Evolutionary conservation across 1,284 basidiomycete genomes (phyloP), one percentile per base, ranked within the genome.

Genomic region (Marasmius fiardii): DNA sequence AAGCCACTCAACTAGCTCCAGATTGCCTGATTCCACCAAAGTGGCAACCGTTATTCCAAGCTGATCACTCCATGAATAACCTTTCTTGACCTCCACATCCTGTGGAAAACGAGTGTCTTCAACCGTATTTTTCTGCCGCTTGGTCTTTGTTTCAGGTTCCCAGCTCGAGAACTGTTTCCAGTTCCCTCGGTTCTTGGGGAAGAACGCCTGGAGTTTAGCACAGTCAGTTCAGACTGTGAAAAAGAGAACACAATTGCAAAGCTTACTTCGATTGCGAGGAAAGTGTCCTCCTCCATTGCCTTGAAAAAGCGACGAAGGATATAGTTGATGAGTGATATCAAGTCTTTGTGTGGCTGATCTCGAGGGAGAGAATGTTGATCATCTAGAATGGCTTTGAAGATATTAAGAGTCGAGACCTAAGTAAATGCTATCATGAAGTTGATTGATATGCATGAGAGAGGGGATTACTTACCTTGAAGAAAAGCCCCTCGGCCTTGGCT

Each of bases 241-340:
- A 45, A n/a, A 35, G 51, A 53, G 21, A 31, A 16, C 14, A 51
- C 51, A 10, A 31, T 31, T 47, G 54, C 47, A 54, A 52, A 59
- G 58, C 73, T 51, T 56, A 86, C 90, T 77, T 97, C 93, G 54
- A 97, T 79, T 55, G 93, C 80, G 41, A 96, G 74, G 72, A 96
- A 90, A 0, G 91, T 80, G 59, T 95, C 88, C 58, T 91, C 83
- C 54, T 83, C 79, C 43, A 93, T 78, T 4, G 85, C 82, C 68
- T 95, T 97, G 83, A 98, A 97, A 77, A 96, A 97, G 67, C 90
- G 86, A 43, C 92, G 85, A 54, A 96, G 77, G 53, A 97, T 79
- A 70, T 83, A 98, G 62, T 85, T 90, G 72, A 97, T 86, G 24
- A 97, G 73, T 54, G 82, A 80, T 50, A 92, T 69, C 39, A 97